Percentiles rank a stretch among this genome's conserved stretches.
phyloP scores from a whole-genome alignment of 306 rosid genomes.

The Sphenostylis stenocarpa region DNA sequence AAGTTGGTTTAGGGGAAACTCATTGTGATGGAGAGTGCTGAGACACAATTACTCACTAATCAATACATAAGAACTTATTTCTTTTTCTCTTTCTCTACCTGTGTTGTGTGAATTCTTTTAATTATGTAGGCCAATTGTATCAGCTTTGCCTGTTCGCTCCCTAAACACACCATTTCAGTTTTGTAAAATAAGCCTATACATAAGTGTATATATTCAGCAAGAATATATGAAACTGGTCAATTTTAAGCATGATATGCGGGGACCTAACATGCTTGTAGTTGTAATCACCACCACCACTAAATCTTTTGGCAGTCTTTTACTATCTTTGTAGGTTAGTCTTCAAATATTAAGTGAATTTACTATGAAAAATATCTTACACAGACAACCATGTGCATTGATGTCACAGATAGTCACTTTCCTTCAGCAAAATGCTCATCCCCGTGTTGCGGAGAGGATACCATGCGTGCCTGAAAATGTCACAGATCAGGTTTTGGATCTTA shows the following conservation, averaged over 20 bases:
- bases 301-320: slow-evolving; percentile 8
- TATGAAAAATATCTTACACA: slow-evolving; percentile 12
- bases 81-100: not conserved
- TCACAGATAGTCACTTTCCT: slow-evolving; percentile 83
- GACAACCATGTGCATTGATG: not conserved
- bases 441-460: slow-evolving; percentile 88
- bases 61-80: not conserved
- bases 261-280: not conserved
- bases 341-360: slow-evolving; percentile 13
- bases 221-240: slow-evolving; percentile 5
- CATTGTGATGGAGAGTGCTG: not conserved
- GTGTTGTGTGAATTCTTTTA: not conserved
- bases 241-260: slow-evolving; percentile 11
- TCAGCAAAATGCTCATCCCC: slow-evolving; percentile 93
- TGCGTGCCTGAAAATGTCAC: slow-evolving; percentile 94
- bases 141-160: not conserved
- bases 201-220: slow-evolving; percentile 7
- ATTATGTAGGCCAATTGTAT: not conserved
- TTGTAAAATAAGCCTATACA: not conserved
- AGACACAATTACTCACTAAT: not conserved
- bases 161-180: not conserved
- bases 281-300: not conserved
- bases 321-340: not conserved
- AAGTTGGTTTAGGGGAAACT: not conserved
- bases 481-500: slow-evolving; percentile 66